These are phyloP conservation scores for Boletus subcaerulescens DNA, from an alignment of 768 basidiomycete species.

Conservation along the genomic window DNA sequence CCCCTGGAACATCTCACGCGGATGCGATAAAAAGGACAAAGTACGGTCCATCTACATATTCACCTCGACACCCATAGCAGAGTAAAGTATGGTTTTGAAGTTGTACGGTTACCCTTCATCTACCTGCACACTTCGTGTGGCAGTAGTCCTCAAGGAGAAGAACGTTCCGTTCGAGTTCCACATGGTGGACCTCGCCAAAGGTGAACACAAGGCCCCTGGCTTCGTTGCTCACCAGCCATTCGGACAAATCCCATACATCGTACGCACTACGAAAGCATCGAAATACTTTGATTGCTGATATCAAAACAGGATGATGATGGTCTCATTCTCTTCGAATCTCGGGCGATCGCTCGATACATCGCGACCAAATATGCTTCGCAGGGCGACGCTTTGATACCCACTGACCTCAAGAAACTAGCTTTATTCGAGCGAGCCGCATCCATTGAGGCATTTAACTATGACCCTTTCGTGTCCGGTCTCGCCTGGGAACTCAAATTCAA, in stretches of 20 bases:
- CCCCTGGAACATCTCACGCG: neutral
- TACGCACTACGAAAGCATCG: neutral
- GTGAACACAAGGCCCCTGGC: slow-evolving; percentile 45
- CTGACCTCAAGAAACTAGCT: slow-evolving; percentile 35
- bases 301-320: slow-evolving; percentile 35
- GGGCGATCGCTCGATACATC: slow-evolving; percentile 43
- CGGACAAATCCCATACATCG: slow-evolving; percentile 42
- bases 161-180: slow-evolving; percentile 50
- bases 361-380: slow-evolving; percentile 37
- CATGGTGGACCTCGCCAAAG: slow-evolving; percentile 38
- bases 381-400: slow-evolving; percentile 36
- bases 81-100: slow-evolving; percentile 18
- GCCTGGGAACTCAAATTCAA: slow-evolving; percentile 47
- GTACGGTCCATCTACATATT: neutral
- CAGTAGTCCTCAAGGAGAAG: slow-evolving; percentile 50
- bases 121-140: slow-evolving; percentile 52
- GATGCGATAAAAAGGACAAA: slow-evolving; percentile 6
- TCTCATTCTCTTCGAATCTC: slow-evolving; percentile 41
- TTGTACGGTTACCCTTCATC: slow-evolving; percentile 29
- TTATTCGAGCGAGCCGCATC: slow-evolving; percentile 52
- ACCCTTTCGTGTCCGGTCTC: slow-evolving; percentile 39
- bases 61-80: neutral
- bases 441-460: slow-evolving; percentile 52
- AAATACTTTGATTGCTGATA: neutral
- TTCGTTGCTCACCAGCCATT: slow-evolving; percentile 56